Conservation (phyloP, 1,139 yeast species). For the Pichiaceae sp. region DNA sequence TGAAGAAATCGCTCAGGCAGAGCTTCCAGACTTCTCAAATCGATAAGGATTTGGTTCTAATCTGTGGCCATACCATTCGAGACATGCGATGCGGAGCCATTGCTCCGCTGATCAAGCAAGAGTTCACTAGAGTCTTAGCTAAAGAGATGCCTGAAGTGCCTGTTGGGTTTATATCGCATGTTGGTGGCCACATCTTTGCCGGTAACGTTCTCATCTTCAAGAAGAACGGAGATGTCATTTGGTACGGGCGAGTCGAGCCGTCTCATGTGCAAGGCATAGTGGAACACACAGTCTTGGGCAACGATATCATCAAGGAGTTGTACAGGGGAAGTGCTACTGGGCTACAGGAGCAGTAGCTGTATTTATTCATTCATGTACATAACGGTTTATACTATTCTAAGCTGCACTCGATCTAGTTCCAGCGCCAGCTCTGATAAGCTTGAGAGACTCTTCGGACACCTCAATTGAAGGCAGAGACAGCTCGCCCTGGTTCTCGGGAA, state of each 20-base stretch:
- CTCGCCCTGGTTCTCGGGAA: slow-evolving; percentile 39
- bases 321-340: slow-evolving; percentile 35
- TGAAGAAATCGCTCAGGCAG: slow-evolving; percentile 6
- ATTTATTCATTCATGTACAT: neutral
- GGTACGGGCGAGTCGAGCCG: slow-evolving; percentile 70
- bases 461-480: slow-evolving; percentile 48
- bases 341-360: neutral
- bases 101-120: slow-evolving; percentile 48
- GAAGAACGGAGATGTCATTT: slow-evolving; percentile 34
- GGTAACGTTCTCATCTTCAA: slow-evolving; percentile 60
- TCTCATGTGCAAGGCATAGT: slow-evolving; percentile 60
- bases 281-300: slow-evolving; percentile 38
- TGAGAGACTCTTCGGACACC: slow-evolving; percentile 51
- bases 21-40: slow-evolving; percentile 8
- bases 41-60: slow-evolving; percentile 29
- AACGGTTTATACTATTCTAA: neutral
- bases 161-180: slow-evolving; percentile 55
- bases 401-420: slow-evolving; percentile 74
- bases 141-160: slow-evolving; percentile 17
- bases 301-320: slow-evolving; percentile 42
- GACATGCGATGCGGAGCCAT: slow-evolving; percentile 60
- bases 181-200: slow-evolving; percentile 76
- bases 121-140: slow-evolving; percentile 38
- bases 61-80: slow-evolving; percentile 60
- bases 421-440: slow-evolving; percentile 66